Evolutionary conservation across 768 basidiomycete genomes (phyloP).

Genomic region (Lactarius sanguifluus): DNA sequence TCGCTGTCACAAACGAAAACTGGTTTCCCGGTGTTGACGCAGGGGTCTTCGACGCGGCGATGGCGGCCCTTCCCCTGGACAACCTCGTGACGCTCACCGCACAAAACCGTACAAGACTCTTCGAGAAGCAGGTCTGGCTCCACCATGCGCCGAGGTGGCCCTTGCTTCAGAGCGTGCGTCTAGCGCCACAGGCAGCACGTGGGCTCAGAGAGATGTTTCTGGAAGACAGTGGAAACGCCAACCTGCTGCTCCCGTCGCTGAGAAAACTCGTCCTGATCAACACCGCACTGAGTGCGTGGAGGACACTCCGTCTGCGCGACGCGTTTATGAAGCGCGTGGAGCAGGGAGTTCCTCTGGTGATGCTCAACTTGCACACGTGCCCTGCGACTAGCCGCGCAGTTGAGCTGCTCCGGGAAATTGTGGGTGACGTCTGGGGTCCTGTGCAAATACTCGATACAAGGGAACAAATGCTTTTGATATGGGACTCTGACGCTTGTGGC

Average conservation of each 20-base stretch:
- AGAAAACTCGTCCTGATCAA: not conserved
- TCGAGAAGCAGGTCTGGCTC: not conserved
- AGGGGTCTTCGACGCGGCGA: not conserved
- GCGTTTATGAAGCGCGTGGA: no score
- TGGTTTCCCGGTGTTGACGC: no score
- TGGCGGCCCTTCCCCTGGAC: not conserved
- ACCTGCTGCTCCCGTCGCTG: not conserved
- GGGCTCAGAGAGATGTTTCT: not conserved
- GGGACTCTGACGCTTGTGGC: not conserved
- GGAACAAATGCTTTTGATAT: not conserved
- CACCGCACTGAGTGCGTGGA: not conserved
- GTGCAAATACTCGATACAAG: not conserved
- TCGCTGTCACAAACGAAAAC: not conserved
- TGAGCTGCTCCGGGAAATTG: not conserved
- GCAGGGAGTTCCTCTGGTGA: not conserved
- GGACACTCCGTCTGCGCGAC: not conserved
- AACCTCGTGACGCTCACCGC: not conserved
- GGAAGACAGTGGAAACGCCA: not conserved
- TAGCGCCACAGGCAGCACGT: not conserved
- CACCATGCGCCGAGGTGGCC: not conserved
- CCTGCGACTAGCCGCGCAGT: not conserved
- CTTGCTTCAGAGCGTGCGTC: not conserved
- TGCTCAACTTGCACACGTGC: not conserved
- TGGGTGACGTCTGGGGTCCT: not conserved
- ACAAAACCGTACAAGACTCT: not conserved